A percentile compares a stretch with the other conserved stretches of the same genome.
phyloP scores from a whole-genome alignment of 805 yeast species.

The Dipodascus geniculatus region DNA sequence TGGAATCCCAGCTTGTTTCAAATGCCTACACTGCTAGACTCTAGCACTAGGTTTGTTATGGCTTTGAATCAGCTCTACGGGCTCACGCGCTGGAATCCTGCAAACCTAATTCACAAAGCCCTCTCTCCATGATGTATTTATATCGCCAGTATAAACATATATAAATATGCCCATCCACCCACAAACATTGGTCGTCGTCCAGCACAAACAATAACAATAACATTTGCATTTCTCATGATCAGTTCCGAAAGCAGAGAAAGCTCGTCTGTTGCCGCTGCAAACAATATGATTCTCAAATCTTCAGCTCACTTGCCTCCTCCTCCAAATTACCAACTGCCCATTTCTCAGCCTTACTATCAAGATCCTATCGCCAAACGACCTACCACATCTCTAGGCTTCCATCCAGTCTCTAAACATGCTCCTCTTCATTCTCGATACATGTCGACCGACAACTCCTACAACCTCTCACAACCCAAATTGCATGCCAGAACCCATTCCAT shows the following conservation, averaged over 20 bases:
- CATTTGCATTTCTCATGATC: background rate
- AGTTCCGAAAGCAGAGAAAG: slow-evolving; percentile 17
- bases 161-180: background rate
- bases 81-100: too few species aligned
- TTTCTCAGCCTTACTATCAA: background rate
- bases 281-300: slow-evolving; percentile 19
- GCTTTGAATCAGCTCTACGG: background rate
- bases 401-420: background rate
- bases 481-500: background rate
- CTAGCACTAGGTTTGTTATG: background rate
- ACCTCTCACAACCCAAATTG: background rate
- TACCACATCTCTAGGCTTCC: background rate
- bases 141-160: too few species aligned
- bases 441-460: background rate
- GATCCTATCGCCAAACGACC: background rate
- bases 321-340: slow-evolving; percentile 13
- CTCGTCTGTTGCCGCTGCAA: too few species aligned
- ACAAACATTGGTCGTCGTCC: background rate
- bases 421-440: background rate
- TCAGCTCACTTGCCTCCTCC: slow-evolving; percentile 34
- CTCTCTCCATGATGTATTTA: too few species aligned
- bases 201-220: background rate
- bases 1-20: background rate
- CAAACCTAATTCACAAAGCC: too few species aligned
- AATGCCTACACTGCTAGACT: background rate